A percentile compares a stretch with the other conserved stretches of the same genome.
phyloP scores from a whole-genome alignment of 2,329 filamentous ascomycete genomes.

The Hypoxylon sp. region DNA sequence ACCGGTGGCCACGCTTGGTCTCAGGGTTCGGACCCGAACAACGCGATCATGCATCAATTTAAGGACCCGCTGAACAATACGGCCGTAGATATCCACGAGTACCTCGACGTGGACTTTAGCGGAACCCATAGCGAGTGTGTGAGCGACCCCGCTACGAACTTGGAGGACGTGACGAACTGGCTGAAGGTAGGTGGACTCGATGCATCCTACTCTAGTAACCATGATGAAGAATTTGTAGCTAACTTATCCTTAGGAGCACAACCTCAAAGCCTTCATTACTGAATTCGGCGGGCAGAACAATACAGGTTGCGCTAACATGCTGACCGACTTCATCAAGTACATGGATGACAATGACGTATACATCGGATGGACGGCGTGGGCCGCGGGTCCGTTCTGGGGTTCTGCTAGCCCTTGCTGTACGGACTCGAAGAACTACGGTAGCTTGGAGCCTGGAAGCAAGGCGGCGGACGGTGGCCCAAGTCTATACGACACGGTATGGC shows the following conservation, averaged over 20 bases:
- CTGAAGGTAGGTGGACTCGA: conserved; percentile 52
- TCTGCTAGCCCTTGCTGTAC: conserved; percentile 60
- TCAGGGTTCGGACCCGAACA: conserved; percentile 57
- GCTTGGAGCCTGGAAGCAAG: conserved; percentile 63
- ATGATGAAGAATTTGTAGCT: neutral
- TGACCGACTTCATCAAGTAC: conserved; percentile 61
- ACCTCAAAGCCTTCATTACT: conserved; percentile 64
- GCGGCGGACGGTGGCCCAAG: conserved; percentile 60
- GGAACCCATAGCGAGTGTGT: conserved; percentile 61
- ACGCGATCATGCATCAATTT: conserved; percentile 60
- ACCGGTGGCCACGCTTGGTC: conserved; percentile 65
- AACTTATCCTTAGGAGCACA: conserved; percentile 51
- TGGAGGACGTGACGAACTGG: conserved; percentile 63
- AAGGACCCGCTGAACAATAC: conserved; percentile 64
- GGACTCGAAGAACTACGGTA: conserved; percentile 60
- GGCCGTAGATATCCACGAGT: conserved; percentile 67
- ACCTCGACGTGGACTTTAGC: conserved; percentile 65
- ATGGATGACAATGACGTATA: conserved; percentile 64
- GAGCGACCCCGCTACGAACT: conserved; percentile 57
- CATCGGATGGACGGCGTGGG: conserved; percentile 68
- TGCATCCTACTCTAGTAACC: neutral
- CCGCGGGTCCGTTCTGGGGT: conserved; percentile 66
- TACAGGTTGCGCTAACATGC: conserved; percentile 59
- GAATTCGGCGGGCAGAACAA: conserved; percentile 65
- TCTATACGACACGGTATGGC: conserved; percentile 64